phyloP scores from a whole-genome alignment of 768 basidiomycete species.

The Cubamyces sp. region DNA sequence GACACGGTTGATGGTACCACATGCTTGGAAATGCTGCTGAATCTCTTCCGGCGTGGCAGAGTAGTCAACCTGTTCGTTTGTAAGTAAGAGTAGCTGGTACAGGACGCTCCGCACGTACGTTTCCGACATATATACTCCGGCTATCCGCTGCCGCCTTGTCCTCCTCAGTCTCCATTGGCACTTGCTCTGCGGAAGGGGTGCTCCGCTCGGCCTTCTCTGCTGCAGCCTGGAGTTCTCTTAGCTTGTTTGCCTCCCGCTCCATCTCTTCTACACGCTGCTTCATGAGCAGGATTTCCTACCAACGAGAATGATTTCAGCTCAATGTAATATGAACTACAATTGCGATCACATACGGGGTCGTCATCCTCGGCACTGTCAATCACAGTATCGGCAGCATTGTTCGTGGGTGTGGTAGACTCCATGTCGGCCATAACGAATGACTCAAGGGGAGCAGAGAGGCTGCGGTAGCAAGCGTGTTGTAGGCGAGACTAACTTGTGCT shows the following conservation, averaged over 20 bases:
- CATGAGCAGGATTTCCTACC: constrained; percentile 85
- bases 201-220: constrained; percentile 61
- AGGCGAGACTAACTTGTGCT: neutral
- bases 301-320: neutral
- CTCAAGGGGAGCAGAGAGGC: constrained; percentile 16
- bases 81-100: neutral
- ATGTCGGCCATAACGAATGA: constrained; percentile 35
- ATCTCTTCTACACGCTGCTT: constrained; percentile 92
- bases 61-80: constrained; percentile 87
- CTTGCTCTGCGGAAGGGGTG: constrained; percentile 49
- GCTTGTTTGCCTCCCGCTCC: constrained; percentile 87
- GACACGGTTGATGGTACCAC: constrained; percentile 97
- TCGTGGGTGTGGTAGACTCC: constrained; percentile 31
- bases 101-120: constrained; percentile 51
- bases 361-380: constrained; percentile 41
- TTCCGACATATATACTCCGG: constrained; percentile 94
- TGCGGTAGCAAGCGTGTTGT: constrained; percentile 29
- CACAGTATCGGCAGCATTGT: constrained; percentile 29
- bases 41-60: constrained; percentile 97
- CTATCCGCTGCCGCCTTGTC: constrained; percentile 80
- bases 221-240: constrained; percentile 84
- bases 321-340: too few species aligned
- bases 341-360: constrained; percentile 36
- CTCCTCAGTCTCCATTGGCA: constrained; percentile 79
- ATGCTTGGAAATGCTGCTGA: constrained; percentile 95